A percentile compares a stretch with the other conserved stretches of the same genome.
Evolutionary conservation across 2,329 filamentous ascomycete species (phyloP).

Genomic region (Phialocephala sp.): DNA sequence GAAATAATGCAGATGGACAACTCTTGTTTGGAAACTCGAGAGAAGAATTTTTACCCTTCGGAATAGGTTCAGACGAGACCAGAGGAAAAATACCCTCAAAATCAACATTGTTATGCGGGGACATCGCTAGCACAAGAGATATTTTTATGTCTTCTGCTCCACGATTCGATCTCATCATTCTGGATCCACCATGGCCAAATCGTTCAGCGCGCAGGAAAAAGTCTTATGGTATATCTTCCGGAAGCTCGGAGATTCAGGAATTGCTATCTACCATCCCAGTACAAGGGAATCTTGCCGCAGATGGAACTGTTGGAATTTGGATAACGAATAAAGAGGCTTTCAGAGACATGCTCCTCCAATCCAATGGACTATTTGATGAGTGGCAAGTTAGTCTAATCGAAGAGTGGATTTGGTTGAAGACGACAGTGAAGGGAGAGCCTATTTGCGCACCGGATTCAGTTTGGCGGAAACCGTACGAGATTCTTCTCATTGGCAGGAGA

Average conservation of each 20-base stretch:
- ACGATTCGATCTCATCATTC: slow-evolving; percentile 69
- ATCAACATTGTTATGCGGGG: slow-evolving; percentile 18
- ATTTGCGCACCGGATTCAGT: slow-evolving; percentile 62
- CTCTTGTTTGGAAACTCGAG: background rate
- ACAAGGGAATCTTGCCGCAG: slow-evolving; percentile 54
- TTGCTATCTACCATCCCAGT: slow-evolving; percentile 64
- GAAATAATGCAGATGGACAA: background rate
- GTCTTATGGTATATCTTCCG: slow-evolving; percentile 54
- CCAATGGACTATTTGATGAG: slow-evolving; percentile 62
- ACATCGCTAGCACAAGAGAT: slow-evolving; percentile 25
- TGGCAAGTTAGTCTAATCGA: slow-evolving; percentile 71
- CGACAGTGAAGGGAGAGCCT: slow-evolving; percentile 68
- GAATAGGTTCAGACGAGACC: background rate
- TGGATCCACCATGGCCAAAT: slow-evolving; percentile 86
- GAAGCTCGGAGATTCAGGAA: slow-evolving; percentile 49
- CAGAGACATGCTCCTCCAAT: slow-evolving; percentile 58
- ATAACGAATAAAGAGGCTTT: slow-evolving; percentile 72
- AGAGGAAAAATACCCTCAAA: slow-evolving; percentile 14
- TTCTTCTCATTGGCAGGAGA: slow-evolving; percentile 62
- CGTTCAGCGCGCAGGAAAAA: slow-evolving; percentile 70
- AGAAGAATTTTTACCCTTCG: background rate
- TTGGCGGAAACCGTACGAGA: slow-evolving; percentile 80
- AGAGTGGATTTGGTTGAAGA: slow-evolving; percentile 83
- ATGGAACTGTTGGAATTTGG: slow-evolving; percentile 73
- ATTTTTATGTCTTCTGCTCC: slow-evolving; percentile 52